Conservation (phyloP, 306 rosid genomes). For the barrel medic (Medicago truncatula) region MtrunA17r5.0-ANR NC_053049.1:30306501-30307000, state of each 20-base stretch:
- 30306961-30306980: constrained; percentile 53
- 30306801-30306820: constrained; percentile 1
- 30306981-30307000: constrained; percentile 59
- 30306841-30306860: constrained; percentile 43
- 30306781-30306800: not conserved
- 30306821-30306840: constrained; percentile 19
- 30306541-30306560: constrained; percentile 69
- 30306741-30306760: constrained; percentile 72
- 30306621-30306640: constrained; percentile 87
- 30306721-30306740: constrained; percentile 93
- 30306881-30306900: constrained; percentile 81
- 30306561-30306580: constrained; percentile 72
- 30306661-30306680: constrained; percentile 88
- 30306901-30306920: constrained; percentile 84
- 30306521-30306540: constrained; percentile 83
- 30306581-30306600: constrained; percentile 79
- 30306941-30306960: constrained; percentile 65
- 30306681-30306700: constrained; percentile 87
- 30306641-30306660: constrained; percentile 86
- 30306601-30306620: constrained; percentile 86
- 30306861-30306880: constrained; percentile 94
- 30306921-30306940: constrained; percentile 92
- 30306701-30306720: constrained; percentile 90
- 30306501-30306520: constrained; percentile 94
- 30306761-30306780: not conserved